Evolutionary conservation across 495 filamentous ascomycete species (phyloP).

Genomic region (Aspergillus avenaceus): DNA sequence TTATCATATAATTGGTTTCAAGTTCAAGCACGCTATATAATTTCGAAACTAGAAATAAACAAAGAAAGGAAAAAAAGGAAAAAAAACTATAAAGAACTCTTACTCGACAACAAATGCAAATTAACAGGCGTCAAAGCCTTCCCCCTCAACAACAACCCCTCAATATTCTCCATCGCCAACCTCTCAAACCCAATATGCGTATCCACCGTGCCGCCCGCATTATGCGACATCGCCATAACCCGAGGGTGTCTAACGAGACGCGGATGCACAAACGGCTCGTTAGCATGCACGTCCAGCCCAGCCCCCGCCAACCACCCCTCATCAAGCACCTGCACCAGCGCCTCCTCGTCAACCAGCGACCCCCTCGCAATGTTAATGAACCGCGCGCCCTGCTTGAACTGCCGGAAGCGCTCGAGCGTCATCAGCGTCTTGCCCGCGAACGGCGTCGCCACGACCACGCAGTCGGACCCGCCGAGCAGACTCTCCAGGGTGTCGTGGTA

Average conservation of each 20-base stretch:
- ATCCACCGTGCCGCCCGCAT: slow-evolving; percentile 69
- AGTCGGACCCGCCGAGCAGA: slow-evolving; percentile 56
- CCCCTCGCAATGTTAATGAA: slow-evolving; percentile 74
- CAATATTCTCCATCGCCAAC: slow-evolving; percentile 68
- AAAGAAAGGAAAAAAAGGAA: neutral
- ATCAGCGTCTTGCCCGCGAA: slow-evolving; percentile 57
- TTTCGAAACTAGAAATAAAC: neutral
- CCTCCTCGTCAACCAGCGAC: slow-evolving; percentile 64
- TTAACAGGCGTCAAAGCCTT: slow-evolving; percentile 65
- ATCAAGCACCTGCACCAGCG: slow-evolving; percentile 60
- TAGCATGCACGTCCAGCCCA: slow-evolving; percentile 65
- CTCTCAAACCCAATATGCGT: slow-evolving; percentile 70
- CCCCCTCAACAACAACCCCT: slow-evolving; percentile 50
- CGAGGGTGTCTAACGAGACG: slow-evolving; percentile 46
- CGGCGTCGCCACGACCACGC: slow-evolving; percentile 64
- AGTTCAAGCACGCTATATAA: neutral
- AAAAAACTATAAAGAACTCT: slow-evolving; percentile 12
- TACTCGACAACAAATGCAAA: slow-evolving; percentile 41
- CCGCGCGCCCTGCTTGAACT: slow-evolving; percentile 53
- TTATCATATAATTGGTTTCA: too few relatives aligned
- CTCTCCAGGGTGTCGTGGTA: slow-evolving; percentile 49
- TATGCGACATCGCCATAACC: slow-evolving; percentile 65
- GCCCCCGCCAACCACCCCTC: slow-evolving; percentile 46
- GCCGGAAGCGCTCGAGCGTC: slow-evolving; percentile 40
- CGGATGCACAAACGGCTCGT: slow-evolving; percentile 46